Conservation (phyloP, 164 flowering plant genomes). For the Vitis rupestris region DNA sequence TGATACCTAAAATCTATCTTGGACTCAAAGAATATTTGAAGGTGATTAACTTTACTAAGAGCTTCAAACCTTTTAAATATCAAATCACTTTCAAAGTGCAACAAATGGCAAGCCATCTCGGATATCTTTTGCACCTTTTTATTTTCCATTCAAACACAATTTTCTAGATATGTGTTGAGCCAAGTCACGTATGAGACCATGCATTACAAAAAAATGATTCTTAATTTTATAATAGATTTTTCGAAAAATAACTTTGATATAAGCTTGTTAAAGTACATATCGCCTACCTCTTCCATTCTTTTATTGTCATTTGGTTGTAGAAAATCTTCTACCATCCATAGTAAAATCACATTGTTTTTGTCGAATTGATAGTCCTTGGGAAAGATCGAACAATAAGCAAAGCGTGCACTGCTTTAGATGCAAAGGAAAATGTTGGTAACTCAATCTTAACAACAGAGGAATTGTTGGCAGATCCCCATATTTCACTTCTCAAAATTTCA, state of each 20-base stretch:
- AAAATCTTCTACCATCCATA: slow-evolving; percentile 14
- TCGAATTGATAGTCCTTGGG: slow-evolving; percentile 7
- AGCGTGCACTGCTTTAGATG: slow-evolving; percentile 7
- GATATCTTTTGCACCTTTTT: neutral
- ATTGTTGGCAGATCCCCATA: slow-evolving; percentile 10
- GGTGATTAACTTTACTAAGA: no score
- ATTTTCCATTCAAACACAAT: neutral
- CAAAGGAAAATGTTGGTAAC: slow-evolving; percentile 17
- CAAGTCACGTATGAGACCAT: slow-evolving; percentile 18
- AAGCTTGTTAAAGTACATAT: slow-evolving; percentile 9
- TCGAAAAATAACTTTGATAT: neutral
- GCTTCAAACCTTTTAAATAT: no score
- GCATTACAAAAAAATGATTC: slow-evolving; percentile 14
- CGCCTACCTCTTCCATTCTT: slow-evolving; percentile 6
- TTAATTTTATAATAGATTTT: neutral
- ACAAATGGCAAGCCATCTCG: neutral
- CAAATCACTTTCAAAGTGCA: no score
- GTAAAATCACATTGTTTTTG: slow-evolving; percentile 10
- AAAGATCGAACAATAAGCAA: slow-evolving; percentile 16
- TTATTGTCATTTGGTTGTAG: neutral
- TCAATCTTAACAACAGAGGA: slow-evolving; percentile 12
- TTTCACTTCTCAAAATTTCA: neutral
- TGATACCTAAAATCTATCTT: no score
- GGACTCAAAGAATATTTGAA: no score
- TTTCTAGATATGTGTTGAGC: slow-evolving; percentile 5